These are phyloP conservation scores for Fusarium sp. DNA, from an alignment of 2,329 filamentous ascomycete genomes.

Conservation along the genomic window DNA sequence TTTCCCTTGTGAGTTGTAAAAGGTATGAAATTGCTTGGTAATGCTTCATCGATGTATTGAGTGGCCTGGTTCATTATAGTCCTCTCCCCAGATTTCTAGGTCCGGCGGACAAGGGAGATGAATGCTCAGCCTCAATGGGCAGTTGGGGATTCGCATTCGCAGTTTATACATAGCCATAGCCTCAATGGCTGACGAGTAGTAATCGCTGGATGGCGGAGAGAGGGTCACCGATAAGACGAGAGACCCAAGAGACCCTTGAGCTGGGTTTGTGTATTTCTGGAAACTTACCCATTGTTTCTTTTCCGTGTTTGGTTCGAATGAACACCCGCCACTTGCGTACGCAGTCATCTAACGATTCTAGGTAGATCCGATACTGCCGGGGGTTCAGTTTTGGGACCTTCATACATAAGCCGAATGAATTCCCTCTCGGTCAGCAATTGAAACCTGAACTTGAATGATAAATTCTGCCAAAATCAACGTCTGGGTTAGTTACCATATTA, in stretches of 20 bases:
- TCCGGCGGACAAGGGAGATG: neutral
- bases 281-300: neutral
- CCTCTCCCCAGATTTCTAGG: neutral
- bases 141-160: slow-evolving; percentile 6
- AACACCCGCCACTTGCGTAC: slow-evolving; percentile 35
- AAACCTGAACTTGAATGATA: neutral
- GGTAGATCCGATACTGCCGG: slow-evolving; percentile 32
- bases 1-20: neutral
- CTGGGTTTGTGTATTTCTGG: slow-evolving; percentile 31
- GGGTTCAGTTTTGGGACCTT: slow-evolving; percentile 6
- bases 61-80: neutral
- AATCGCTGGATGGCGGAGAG: neutral
- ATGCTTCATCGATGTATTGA: neutral
- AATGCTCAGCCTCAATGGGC: slow-evolving; percentile 10
- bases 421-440: slow-evolving; percentile 15
- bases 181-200: slow-evolving; percentile 31
- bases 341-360: slow-evolving; percentile 19
- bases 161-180: slow-evolving; percentile 1
- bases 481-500: neutral
- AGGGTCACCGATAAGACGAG: neutral
- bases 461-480: neutral
- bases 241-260: neutral
- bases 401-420: slow-evolving; percentile 21
- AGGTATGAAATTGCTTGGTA: neutral
- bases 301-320: neutral